Evolutionary conservation across 805 yeast genomes (phyloP).

Genomic region (Candida germanica): DNA sequence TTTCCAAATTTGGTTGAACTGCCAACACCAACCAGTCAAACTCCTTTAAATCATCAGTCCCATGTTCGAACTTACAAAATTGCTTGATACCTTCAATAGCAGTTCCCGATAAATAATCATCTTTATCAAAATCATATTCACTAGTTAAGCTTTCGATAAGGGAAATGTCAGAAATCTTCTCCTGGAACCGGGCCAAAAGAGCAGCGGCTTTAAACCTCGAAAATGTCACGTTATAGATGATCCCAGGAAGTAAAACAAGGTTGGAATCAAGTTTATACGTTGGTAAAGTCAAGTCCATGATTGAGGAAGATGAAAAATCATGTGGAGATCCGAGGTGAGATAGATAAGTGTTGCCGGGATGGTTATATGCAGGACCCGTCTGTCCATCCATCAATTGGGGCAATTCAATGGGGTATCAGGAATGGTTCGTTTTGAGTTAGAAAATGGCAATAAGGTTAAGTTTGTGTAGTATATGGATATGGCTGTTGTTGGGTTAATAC

Average conservation of each 20-base stretch:
- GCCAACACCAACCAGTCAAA: slow-evolving; percentile 39
- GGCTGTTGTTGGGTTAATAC: too few relatives aligned
- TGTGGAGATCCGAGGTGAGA: slow-evolving; percentile 8
- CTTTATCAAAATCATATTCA: slow-evolving; percentile 32
- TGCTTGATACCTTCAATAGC: slow-evolving; percentile 30
- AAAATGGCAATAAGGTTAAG: too few relatives aligned
- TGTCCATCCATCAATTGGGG: too few relatives aligned
- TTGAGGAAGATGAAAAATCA: background rate
- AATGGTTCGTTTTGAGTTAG: too few relatives aligned
- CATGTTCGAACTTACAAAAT: slow-evolving; percentile 18
- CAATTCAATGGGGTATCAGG: too few relatives aligned
- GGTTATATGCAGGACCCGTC: too few relatives aligned
- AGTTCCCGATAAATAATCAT: slow-evolving; percentile 24
- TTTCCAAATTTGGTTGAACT: slow-evolving; percentile 30
- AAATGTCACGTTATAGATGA: slow-evolving; percentile 57
- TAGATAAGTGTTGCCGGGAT: too few relatives aligned
- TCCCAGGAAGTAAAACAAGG: slow-evolving; percentile 58
- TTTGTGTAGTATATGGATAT: too few relatives aligned
- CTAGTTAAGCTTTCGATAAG: slow-evolving; percentile 28
- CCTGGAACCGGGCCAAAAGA: slow-evolving; percentile 41
- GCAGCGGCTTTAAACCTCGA: slow-evolving; percentile 45
- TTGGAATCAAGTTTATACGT: slow-evolving; percentile 40
- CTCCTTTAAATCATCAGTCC: slow-evolving; percentile 15
- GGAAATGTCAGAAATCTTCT: slow-evolving; percentile 24
- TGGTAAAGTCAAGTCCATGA: slow-evolving; percentile 24